A percentile compares a stretch with the other conserved stretches of the same genome.
These are phyloP conservation scores for Austroboletus olivaceoglutinosus DNA, from an alignment of 1,284 basidiomycete species.

Conservation along the genomic window DNA sequence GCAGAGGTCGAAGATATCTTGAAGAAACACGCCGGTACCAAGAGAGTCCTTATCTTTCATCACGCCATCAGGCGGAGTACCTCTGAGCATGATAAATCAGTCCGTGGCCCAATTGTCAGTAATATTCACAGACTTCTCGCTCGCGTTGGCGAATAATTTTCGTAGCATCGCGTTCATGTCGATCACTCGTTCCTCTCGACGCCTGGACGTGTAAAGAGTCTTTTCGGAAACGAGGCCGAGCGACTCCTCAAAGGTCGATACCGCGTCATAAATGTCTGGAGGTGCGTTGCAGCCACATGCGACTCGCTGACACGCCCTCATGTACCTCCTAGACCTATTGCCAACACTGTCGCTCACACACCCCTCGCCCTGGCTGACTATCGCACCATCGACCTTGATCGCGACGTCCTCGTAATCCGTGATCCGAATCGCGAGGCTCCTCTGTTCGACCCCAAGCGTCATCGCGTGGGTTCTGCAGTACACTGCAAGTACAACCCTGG, in stretches of 20 bases:
- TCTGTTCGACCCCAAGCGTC: too few species aligned
- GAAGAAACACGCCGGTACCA: slow-evolving; percentile 41
- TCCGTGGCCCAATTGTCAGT: slow-evolving; percentile 36
- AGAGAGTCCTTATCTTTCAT: slow-evolving; percentile 44
- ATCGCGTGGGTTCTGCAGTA: neutral
- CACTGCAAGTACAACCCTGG: slow-evolving; percentile 34
- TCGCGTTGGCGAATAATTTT: neutral
- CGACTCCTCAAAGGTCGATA: slow-evolving; percentile 42
- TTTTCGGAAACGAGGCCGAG: slow-evolving; percentile 33
- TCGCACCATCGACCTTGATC: slow-evolving; percentile 10
- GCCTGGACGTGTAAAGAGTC: too few species aligned
- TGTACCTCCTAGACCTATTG: slow-evolving; percentile 37
- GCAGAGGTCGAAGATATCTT: slow-evolving; percentile 44
- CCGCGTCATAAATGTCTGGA: slow-evolving; percentile 57
- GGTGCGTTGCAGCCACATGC: slow-evolving; percentile 9
- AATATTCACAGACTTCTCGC: slow-evolving; percentile 5
- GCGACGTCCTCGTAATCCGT: slow-evolving; percentile 2
- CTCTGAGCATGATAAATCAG: too few species aligned
- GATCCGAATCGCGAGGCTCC: too few species aligned
- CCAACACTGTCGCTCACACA: slow-evolving; percentile 35
- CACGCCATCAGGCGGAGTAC: slow-evolving; percentile 46
- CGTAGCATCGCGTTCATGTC: slow-evolving; percentile 37
- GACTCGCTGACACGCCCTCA: neutral
- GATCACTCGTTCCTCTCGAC: slow-evolving; percentile 22
- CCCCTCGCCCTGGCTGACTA: slow-evolving; percentile 23